Percentiles rank a stretch among this genome's conserved stretches.
Conservation (phyloP, 306 rosid genomes). For the Corylus heterophylla region DNA sequence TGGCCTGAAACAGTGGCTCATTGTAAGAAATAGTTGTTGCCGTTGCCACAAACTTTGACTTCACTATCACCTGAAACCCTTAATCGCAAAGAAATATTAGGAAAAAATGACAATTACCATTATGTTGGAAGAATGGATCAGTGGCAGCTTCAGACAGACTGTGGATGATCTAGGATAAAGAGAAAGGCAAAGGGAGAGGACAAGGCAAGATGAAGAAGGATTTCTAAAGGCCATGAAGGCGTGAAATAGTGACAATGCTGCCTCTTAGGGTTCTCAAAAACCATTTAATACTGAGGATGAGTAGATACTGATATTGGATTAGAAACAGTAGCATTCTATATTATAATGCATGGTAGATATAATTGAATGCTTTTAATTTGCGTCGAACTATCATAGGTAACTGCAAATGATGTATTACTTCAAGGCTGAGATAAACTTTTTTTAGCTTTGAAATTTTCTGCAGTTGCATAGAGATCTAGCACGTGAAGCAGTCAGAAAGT, state of each 20-base stretch:
- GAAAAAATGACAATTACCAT: no score
- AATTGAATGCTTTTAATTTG: background rate
- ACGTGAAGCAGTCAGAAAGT: conserved; percentile 82
- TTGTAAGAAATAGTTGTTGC: background rate
- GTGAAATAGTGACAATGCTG: background rate
- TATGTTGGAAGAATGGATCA: background rate
- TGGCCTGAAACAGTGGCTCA: background rate
- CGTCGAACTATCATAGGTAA: background rate
- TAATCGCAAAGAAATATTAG: background rate
- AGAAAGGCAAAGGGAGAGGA: background rate
- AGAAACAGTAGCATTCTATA: background rate
- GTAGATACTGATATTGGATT: background rate
- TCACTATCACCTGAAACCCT: background rate
- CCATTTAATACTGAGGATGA: background rate
- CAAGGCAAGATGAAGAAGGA: background rate
- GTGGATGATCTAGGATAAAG: background rate
- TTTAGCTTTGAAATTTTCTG: conserved; percentile 21
- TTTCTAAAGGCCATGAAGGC: background rate
- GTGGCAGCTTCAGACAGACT: background rate
- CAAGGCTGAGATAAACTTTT: background rate
- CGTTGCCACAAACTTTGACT: background rate
- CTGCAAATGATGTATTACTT: background rate
- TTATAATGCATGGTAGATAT: background rate
- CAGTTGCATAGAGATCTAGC: conserved; percentile 86
- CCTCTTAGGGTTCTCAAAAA: background rate